Evolutionary conservation across 176 grass and related monocot genomes (phyloP), one percentile per base, ranked within the genome.

Genomic region (Eleusine coracana): DNA sequence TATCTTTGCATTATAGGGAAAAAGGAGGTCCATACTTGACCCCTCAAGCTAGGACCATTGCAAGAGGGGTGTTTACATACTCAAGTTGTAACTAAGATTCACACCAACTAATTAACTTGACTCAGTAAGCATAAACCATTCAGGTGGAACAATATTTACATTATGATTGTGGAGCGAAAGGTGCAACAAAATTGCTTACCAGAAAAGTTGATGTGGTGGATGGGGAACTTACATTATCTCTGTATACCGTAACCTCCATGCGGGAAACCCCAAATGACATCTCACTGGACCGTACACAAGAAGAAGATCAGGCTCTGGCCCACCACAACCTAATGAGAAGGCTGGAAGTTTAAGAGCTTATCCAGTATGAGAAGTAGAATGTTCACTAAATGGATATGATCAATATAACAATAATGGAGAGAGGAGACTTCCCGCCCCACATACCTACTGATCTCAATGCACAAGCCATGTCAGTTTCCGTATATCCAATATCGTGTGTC

Each of bases 241-340:
- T 81, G 87, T 92, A 82, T 88, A 94, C 38, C 75, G 84, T 65
- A 97, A 82, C 87, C 91, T 97, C 91, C 94, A 97, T 84, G 87
- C 54, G 59, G 91, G 91, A 87, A 97, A 97, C 41, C 91, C 91
- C 58, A 97, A 92, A 87, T 97, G 95, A 18, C 84, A 97, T 89
- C 92, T 87, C 49, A 56, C 84, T 21, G 88, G 78, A 76, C 92
- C 90, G 82, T 89, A 94, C 16, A 94, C 75, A 78, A 97, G 86
- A 54, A 97, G 88, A 83, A 97, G 88, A 83, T 97, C 88, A 85
- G 88, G 88, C 64, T 97, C 92, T 52, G 86, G 78, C 14, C 86
- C 90, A 18, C 55, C 78, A 69, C 76, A 54, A 73, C 92, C 95
- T 94, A 89, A 83, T 41, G 17, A 75, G 50, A 79, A 89, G 42